Percentiles rank a stretch among this genome's conserved stretches.
Conservation (phyloP, 257 asterid species). For the Plantago ovata region DNA sequence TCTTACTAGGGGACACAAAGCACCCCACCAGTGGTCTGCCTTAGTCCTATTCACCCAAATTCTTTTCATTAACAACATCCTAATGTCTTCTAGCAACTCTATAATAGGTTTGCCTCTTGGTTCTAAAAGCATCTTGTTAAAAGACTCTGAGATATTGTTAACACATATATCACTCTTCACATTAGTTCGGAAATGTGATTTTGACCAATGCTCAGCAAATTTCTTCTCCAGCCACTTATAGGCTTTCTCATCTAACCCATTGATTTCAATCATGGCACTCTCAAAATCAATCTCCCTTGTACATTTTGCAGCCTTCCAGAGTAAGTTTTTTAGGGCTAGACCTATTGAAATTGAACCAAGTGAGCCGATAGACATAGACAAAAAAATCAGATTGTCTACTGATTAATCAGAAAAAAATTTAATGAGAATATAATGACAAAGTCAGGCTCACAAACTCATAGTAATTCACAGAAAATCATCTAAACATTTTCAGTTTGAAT, state of each 20-base stretch:
- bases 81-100: neutral
- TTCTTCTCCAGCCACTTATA: neutral
- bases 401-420: too few species aligned
- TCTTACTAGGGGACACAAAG: neutral
- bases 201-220: neutral
- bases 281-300: neutral
- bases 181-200: slow-evolving; percentile 9
- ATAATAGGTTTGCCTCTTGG: slow-evolving; percentile 4
- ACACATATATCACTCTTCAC: neutral
- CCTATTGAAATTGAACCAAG: too few species aligned
- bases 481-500: too few species aligned
- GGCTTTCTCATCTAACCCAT: neutral
- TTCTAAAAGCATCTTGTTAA: neutral
- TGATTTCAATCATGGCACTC: neutral
- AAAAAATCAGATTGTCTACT: too few species aligned
- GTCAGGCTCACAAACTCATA: too few species aligned
- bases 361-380: too few species aligned
- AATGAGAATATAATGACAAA: too few species aligned
- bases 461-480: too few species aligned
- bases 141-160: slow-evolving; percentile 8
- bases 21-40: neutral
- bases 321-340: too few species aligned
- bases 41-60: neutral
- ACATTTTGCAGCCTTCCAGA: neutral
- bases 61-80: slow-evolving; percentile 3